Conservation (phyloP, 441 rosid genomes). For the Geranium incanum region DNA sequence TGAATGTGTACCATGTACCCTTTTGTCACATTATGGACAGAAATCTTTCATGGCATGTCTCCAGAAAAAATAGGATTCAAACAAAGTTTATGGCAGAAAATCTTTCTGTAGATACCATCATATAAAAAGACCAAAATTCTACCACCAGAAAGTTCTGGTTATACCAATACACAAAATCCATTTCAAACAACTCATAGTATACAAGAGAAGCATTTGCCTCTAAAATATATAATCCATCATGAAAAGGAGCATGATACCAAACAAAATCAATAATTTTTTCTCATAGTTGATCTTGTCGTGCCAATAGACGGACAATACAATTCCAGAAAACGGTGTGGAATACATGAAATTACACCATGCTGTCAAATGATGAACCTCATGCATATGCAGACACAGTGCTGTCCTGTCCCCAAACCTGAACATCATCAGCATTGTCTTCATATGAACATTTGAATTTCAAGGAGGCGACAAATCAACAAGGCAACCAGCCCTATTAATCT, state of each 20-base stretch:
- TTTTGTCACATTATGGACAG: too few species aligned
- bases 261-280: background rate
- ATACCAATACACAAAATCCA: too few species aligned
- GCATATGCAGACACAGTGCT: background rate
- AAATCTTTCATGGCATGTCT: background rate
- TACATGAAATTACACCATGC: background rate
- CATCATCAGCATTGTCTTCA: too few species aligned
- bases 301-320: background rate
- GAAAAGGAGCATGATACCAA: background rate
- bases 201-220: background rate
- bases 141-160: too few species aligned
- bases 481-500: background rate
- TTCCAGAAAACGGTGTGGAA: background rate
- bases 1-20: background rate
- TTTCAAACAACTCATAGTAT: too few species aligned
- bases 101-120: too few species aligned
- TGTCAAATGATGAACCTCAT: background rate
- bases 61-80: background rate
- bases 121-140: too few species aligned
- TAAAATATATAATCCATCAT: background rate
- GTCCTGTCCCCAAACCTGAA: background rate
- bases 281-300: background rate
- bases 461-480: too few species aligned
- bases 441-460: too few species aligned
- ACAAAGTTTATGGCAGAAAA: background rate